Conservation (phyloP, 2,329 filamentous ascomycete species). For the Pseudogymnoascus sp. region DNA sequence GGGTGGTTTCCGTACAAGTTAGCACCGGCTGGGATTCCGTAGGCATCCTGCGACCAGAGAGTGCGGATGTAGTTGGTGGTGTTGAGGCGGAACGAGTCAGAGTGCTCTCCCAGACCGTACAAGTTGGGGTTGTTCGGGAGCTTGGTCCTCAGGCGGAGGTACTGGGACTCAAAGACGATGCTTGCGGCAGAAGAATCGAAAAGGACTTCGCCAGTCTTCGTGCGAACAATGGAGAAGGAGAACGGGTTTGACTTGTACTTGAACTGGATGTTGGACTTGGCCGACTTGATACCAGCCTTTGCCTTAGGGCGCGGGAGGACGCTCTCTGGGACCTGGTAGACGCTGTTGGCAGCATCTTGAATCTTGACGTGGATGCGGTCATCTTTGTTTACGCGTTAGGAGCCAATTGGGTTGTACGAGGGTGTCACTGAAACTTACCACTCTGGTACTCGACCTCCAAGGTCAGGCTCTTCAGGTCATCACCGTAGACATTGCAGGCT, state of each 20-base stretch:
- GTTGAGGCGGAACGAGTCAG: slow-evolving; percentile 51
- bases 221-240: slow-evolving; percentile 51
- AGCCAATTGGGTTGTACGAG: neutral
- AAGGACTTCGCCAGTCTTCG: slow-evolving; percentile 44
- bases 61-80: slow-evolving; percentile 57
- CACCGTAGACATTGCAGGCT: slow-evolving; percentile 56
- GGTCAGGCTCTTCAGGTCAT: slow-evolving; percentile 49
- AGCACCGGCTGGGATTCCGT: slow-evolving; percentile 45
- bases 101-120: slow-evolving; percentile 62
- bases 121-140: slow-evolving; percentile 53
- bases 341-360: slow-evolving; percentile 50
- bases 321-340: slow-evolving; percentile 56
- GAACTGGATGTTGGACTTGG: slow-evolving; percentile 43
- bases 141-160: slow-evolving; percentile 54
- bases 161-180: slow-evolving; percentile 59
- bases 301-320: slow-evolving; percentile 48
- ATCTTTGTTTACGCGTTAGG: slow-evolving; percentile 33
- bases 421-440: slow-evolving; percentile 33
- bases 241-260: slow-evolving; percentile 50
- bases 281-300: slow-evolving; percentile 26
- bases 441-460: slow-evolving; percentile 57
- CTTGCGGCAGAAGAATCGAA: slow-evolving; percentile 55
- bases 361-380: slow-evolving; percentile 59
- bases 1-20: slow-evolving; percentile 62
- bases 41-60: slow-evolving; percentile 56